These are phyloP conservation scores for Zangia roseola DNA, from an alignment of 768 basidiomycete species.

Conservation along the genomic window DNA sequence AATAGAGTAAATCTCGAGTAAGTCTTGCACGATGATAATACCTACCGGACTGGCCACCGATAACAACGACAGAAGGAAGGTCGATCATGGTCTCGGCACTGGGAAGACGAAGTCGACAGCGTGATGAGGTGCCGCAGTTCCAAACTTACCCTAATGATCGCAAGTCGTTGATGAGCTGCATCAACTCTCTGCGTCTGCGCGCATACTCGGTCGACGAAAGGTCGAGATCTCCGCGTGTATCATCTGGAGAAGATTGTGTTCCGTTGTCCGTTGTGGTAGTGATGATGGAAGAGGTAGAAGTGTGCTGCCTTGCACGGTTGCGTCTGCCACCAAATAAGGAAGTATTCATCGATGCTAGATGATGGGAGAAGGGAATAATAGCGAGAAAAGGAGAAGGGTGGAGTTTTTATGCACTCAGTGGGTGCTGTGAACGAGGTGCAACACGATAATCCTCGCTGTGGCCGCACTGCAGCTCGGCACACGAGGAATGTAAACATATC, in stretches of 20 bases:
- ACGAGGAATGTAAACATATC: neutral
- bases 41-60: constrained; percentile 56
- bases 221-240: constrained; percentile 10
- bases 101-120: constrained; percentile 2
- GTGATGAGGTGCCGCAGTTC: neutral
- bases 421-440: neutral
- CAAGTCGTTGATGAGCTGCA: constrained; percentile 40
- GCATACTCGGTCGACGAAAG: constrained; percentile 41
- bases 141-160: constrained; percentile 38
- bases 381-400: neutral
- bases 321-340: neutral
- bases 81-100: constrained; percentile 42
- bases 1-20: neutral
- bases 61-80: constrained; percentile 53
- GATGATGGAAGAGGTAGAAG: neutral
- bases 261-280: neutral
- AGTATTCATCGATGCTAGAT: constrained; percentile 3
- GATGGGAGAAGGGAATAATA: neutral
- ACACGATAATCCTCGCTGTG: neutral
- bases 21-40: neutral
- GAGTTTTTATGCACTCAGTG: constrained; percentile 10
- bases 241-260: constrained; percentile 12
- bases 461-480: neutral
- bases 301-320: neutral
- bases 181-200: constrained; percentile 36